Evolutionary conservation across 164 flowering plant species (phyloP), one percentile per base, ranked within the genome.

Genomic region (Dillenia suffruticosa): DNA sequence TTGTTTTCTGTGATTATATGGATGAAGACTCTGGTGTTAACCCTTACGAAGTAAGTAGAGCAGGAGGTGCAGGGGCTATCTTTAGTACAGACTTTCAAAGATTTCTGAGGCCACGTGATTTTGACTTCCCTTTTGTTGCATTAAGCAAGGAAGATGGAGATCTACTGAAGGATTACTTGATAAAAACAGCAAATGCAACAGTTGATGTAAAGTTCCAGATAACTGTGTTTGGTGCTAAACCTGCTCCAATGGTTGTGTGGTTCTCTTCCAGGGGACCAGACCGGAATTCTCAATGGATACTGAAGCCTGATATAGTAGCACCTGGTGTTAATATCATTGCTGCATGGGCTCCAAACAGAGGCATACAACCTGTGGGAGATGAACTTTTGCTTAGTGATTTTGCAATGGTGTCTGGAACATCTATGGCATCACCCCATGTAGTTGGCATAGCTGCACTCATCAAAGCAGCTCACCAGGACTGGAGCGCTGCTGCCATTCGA

Each of bases 61-160:
- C 59, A 5, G 77, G 77, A n/a, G 79, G 72, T 3, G 56, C 44
- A 1, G 79, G 73, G 13, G 82, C 60, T 1, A 72, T 78, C 50
- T 59, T 70, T 4, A 56, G 61, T 49, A 58, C 69, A 2, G 71
- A 78, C 15, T 49, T 8, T 12, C 50, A 43, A 0, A 17, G 56
- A 40, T 58, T 52, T 54, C 43, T 63, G 8, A 10, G 44, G 2
- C 78, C 78, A 0, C 6, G 44, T 0, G 52, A 66, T 12, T 77
- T 68, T 47, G 10, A 24, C 9, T 15, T 54, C 24, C 81, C 82
- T 44, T 69, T 59, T 15, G 70, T 74, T 40, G 60, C 58, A 2
- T 54, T 73, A 10, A 66, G 63, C 22, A 26, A 58, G 6, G 57
- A 22, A 13, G 69, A 71, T 15, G 77, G 73, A 19, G 69, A 59